These are phyloP conservation scores for Cephaloascus albidus DNA, from an alignment of 805 yeast species.

Conservation along the genomic window DNA sequence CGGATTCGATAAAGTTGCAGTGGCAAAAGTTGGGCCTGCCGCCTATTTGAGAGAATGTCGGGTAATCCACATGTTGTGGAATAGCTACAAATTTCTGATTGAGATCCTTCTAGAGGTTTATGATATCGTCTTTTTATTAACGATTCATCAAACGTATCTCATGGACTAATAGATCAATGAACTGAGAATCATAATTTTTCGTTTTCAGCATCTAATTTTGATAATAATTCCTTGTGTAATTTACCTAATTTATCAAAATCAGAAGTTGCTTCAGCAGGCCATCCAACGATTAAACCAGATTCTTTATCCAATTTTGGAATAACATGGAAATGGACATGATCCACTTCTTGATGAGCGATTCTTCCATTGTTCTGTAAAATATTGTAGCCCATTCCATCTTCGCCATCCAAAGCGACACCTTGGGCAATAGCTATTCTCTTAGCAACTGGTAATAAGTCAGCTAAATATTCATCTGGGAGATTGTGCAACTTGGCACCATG, in stretches of 20 bases:
- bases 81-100: no score
- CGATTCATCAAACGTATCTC: no score
- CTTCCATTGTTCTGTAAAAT: conserved; percentile 88
- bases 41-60: no score
- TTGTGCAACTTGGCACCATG: conserved; percentile 92
- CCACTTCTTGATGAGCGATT: conserved; percentile 92
- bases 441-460: conserved; percentile 81
- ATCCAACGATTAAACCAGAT: conserved; percentile 79
- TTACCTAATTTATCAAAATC: conserved; percentile 65
- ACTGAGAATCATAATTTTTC: neutral
- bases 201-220: neutral
- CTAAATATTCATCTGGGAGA: conserved; percentile 83
- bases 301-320: conserved; percentile 75
- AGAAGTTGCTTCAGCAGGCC: conserved; percentile 79
- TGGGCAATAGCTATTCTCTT: conserved; percentile 75
- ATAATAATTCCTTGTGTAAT: conserved; percentile 47
- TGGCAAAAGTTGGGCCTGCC: no score
- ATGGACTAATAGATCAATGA: no score
- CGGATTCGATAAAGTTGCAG: no score
- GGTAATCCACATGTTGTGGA: no score
- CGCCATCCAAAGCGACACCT: conserved; percentile 51
- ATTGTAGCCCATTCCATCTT: conserved; percentile 72
- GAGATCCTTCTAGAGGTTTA: no score
- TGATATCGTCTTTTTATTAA: no score
- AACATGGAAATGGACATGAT: conserved; percentile 94